A percentile compares a stretch with the other conserved stretches of the same genome.
Conservation (phyloP, 2,329 filamentous ascomycete species). For the Amauroascus verrucosus region DNA sequence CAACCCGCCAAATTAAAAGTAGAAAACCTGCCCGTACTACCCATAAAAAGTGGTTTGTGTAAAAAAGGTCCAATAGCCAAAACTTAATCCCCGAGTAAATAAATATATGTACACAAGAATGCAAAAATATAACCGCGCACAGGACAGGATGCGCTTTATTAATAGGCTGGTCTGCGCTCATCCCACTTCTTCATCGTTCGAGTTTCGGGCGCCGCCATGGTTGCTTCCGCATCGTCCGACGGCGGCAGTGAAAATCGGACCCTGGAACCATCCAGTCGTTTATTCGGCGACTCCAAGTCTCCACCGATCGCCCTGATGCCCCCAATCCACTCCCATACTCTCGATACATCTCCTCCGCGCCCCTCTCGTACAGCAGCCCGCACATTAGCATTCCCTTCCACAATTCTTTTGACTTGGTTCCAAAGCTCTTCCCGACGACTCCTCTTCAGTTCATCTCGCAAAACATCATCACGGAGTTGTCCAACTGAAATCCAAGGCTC, state of each 20-base stretch:
- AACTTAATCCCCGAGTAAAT: not conserved
- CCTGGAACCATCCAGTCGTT: conserved; percentile 22
- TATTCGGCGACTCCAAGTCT: conserved; percentile 22
- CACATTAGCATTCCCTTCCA: conserved; percentile 91
- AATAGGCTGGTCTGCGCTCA: conserved; percentile 41
- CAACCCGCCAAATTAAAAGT: no score
- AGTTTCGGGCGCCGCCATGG: conserved; percentile 22
- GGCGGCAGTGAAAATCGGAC: conserved; percentile 24
- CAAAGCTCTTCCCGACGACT: conserved; percentile 70
- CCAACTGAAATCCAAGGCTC: conserved; percentile 79
- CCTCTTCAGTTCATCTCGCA: conserved; percentile 69
- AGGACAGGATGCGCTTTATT: conserved; percentile 11
- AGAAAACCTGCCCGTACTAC: no score
- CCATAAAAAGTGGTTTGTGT: no score
- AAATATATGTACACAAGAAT: conserved; percentile 8
- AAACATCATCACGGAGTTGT: conserved; percentile 81
- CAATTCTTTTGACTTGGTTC: conserved; percentile 69
- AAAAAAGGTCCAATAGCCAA: no score
- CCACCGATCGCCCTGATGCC: conserved; percentile 43
- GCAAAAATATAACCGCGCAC: not conserved
- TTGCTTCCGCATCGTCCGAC: conserved; percentile 17
- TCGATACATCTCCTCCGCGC: conserved; percentile 46
- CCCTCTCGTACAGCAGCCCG: conserved; percentile 60
- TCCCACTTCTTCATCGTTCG: conserved; percentile 37
- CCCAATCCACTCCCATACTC: conserved; percentile 61